Evolutionary conservation across 2,329 filamentous ascomycete species (phyloP).

Genomic region (Diaporthe sp.): DNA sequence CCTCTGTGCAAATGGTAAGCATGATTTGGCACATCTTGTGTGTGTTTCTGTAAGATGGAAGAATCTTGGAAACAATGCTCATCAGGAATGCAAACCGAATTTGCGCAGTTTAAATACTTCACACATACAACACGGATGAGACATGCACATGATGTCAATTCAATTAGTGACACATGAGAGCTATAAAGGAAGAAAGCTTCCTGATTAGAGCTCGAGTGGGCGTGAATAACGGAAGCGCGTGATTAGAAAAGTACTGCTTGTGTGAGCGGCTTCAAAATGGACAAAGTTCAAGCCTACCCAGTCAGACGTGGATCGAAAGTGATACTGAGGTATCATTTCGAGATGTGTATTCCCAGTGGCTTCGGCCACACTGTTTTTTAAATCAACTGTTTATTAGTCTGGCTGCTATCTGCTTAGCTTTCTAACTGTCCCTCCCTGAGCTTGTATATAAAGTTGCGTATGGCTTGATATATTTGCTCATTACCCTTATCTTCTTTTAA

Average conservation of each 20-base stretch:
- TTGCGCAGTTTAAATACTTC: neutral
- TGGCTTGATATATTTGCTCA: too few species aligned
- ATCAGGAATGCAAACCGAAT: neutral
- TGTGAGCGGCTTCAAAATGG: neutral
- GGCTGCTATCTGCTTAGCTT: too few species aligned
- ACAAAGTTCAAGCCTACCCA: too few species aligned
- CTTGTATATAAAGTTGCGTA: too few species aligned
- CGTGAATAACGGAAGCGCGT: neutral
- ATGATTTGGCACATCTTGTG: constrained; percentile 28
- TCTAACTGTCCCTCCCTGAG: too few species aligned
- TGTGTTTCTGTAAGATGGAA: neutral
- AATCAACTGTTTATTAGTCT: too few species aligned
- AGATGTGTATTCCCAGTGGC: too few species aligned
- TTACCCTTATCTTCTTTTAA: too few species aligned
- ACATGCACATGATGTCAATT: neutral
- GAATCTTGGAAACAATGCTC: neutral
- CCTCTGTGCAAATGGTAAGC: constrained; percentile 18
- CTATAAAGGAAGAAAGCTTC: neutral
- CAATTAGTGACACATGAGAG: neutral
- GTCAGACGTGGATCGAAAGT: neutral
- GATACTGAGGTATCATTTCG: neutral
- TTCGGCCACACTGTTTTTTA: too few species aligned
- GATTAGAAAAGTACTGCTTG: too few species aligned
- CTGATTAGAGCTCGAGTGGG: neutral
- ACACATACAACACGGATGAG: neutral